phyloP scores from a whole-genome alignment of 2,329 filamentous ascomycete species.

The Rosellinia necatrix region DNA sequence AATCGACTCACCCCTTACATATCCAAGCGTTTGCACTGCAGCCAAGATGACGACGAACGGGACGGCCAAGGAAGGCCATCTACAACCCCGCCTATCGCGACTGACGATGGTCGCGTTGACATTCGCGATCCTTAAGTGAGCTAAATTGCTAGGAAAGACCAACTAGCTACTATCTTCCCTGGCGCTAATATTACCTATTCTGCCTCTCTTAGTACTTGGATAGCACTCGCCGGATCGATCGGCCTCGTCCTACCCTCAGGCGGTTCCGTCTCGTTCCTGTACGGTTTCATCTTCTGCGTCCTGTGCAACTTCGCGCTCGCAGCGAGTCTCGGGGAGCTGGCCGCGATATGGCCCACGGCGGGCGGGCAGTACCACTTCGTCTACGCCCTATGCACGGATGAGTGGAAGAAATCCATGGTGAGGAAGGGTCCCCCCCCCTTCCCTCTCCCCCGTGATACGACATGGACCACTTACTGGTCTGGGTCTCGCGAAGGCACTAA shows the following conservation, averaged over 20 bases:
- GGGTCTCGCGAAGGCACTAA: background rate
- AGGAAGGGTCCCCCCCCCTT: too few relatives aligned
- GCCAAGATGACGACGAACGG: slow-evolving; percentile 20
- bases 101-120: slow-evolving; percentile 50
- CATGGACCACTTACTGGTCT: background rate
- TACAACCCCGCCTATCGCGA: slow-evolving; percentile 46
- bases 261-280: slow-evolving; percentile 48
- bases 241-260: slow-evolving; percentile 49
- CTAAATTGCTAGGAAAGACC: background rate
- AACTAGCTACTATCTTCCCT: background rate
- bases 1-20: too few relatives aligned
- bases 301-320: slow-evolving; percentile 50
- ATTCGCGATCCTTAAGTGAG: slow-evolving; percentile 50
- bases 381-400: slow-evolving; percentile 45
- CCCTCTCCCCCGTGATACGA: background rate
- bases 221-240: slow-evolving; percentile 48
- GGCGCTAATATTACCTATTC: background rate
- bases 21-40: too few relatives aligned
- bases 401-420: slow-evolving; percentile 46
- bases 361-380: slow-evolving; percentile 54
- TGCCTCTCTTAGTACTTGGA: slow-evolving; percentile 49
- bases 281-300: slow-evolving; percentile 53
- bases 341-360: slow-evolving; percentile 51
- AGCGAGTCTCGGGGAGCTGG: slow-evolving; percentile 49
- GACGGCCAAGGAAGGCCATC: slow-evolving; percentile 37